Evolutionary conservation across 2,329 filamentous ascomycete species (phyloP).

Genomic region (Neofusicoccum ribis): DNA sequence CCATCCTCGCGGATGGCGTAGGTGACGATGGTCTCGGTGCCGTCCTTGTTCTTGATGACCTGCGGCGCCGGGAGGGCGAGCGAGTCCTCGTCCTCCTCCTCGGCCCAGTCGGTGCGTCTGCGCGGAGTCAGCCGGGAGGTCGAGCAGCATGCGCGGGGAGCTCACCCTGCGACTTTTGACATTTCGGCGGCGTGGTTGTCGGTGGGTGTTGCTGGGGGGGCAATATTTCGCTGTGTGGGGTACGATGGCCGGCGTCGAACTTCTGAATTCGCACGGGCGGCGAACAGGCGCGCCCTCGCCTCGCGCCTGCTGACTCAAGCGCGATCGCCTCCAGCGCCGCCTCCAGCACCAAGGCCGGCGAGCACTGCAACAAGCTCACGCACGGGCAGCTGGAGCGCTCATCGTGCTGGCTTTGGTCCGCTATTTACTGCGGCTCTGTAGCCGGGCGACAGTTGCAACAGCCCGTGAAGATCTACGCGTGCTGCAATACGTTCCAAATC

Average conservation of each 20-base stretch:
- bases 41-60: conserved; percentile 95
- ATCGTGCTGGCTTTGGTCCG: too few relatives aligned
- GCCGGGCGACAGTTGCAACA: too few relatives aligned
- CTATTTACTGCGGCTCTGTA: too few relatives aligned
- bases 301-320: conserved; percentile 5
- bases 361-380: too few relatives aligned
- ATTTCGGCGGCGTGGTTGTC: conserved; percentile 26
- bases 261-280: not conserved
- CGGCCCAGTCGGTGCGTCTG: conserved; percentile 83
- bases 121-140: conserved; percentile 6
- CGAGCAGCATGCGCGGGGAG: not conserved
- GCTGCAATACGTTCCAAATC: too few relatives aligned
- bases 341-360: too few relatives aligned
- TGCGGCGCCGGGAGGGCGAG: conserved; percentile 80
- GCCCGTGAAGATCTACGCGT: too few relatives aligned
- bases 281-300: not conserved
- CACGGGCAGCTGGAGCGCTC: too few relatives aligned
- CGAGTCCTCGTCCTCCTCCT: conserved; percentile 83
- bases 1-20: conserved; percentile 89
- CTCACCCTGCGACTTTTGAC: conserved; percentile 41
- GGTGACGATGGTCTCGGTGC: conserved; percentile 91
- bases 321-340: not conserved
- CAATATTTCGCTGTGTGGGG: conserved; percentile 19
- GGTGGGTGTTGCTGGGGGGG: conserved; percentile 2
- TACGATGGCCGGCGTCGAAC: conserved; percentile 8